phyloP scores from a whole-genome alignment of 2,329 filamentous ascomycete genomes.

The Didymella exigua region DNA sequence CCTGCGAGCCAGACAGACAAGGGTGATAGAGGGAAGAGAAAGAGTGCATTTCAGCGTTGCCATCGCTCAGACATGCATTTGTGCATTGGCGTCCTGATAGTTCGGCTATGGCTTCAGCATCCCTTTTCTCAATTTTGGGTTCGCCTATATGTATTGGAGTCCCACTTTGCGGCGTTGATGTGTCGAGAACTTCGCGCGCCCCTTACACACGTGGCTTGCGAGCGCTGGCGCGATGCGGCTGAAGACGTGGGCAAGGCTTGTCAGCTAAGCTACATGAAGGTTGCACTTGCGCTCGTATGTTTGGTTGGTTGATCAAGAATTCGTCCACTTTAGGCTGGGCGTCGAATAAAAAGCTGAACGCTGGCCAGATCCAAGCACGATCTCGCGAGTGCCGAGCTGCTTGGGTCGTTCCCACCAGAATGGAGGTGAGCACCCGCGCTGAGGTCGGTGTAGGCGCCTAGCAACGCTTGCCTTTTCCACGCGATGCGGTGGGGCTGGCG shows the following conservation, averaged over 20 bases:
- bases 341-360: constrained; percentile 4
- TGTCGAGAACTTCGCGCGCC: constrained; percentile 7
- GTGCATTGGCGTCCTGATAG: background rate
- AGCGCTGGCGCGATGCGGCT: constrained; percentile 4
- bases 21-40: background rate
- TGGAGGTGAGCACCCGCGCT: background rate
- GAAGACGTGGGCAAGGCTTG: constrained; percentile 5
- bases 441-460: background rate
- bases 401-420: background rate
- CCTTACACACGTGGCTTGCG: constrained; percentile 13
- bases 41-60: background rate
- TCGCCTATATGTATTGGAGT: constrained; percentile 5
- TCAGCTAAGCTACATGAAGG: background rate
- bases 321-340: constrained; percentile 7
- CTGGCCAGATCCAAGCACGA: background rate
- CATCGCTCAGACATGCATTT: background rate
- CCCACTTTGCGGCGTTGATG: constrained; percentile 6
- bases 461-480: background rate
- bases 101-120: background rate
- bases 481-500: constrained; percentile 3
- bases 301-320: constrained; percentile 1
- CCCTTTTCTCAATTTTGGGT: background rate
- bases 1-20: background rate
- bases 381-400: background rate
- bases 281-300: background rate